phyloP scores from a whole-genome alignment of 2,329 filamentous ascomycete species.

The Fusarium nodosum region DNA sequence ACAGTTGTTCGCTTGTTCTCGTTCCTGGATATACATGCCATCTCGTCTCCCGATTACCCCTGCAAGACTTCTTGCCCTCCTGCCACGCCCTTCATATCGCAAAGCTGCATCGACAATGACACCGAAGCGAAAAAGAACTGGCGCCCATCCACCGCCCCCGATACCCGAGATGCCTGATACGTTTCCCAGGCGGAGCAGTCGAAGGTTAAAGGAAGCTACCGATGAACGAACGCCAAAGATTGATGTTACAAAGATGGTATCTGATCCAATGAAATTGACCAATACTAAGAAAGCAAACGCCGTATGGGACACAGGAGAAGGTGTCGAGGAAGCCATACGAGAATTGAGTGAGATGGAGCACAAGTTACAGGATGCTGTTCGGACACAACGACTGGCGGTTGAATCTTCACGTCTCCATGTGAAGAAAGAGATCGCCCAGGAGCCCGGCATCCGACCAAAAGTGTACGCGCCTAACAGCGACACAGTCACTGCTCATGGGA shows the following conservation, averaged over 20 bases:
- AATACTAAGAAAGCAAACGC: conserved; percentile 2
- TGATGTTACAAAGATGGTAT: conserved; percentile 11
- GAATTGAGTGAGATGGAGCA: conserved; percentile 65
- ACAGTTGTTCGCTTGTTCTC: neutral
- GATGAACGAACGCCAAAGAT: conserved; percentile 9
- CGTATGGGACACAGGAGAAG: conserved; percentile 36
- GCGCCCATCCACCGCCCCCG: conserved; percentile 41
- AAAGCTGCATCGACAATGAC: conserved; percentile 51
- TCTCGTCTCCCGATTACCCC: neutral
- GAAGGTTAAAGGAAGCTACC: conserved; percentile 39
- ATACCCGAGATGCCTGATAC: conserved; percentile 38
- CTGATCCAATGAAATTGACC: neutral
- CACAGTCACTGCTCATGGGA: conserved; percentile 15
- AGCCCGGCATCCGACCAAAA: conserved; percentile 21
- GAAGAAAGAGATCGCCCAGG: neutral
- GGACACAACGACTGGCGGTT: conserved; percentile 63
- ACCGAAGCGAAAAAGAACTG: conserved; percentile 56
- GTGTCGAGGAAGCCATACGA: conserved; percentile 58
- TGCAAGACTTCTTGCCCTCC: conserved; percentile 18
- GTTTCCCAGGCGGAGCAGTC: conserved; percentile 48
- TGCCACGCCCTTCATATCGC: conserved; percentile 8
- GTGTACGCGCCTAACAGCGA: conserved; percentile 8
- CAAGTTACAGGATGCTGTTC: conserved; percentile 59
- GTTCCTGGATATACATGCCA: conserved; percentile 9
- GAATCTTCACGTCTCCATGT: conserved; percentile 56